Evolutionary conservation across 2,329 filamentous ascomycete genomes (phyloP).

Genomic region (Alternaria hordeiaustralica): DNA sequence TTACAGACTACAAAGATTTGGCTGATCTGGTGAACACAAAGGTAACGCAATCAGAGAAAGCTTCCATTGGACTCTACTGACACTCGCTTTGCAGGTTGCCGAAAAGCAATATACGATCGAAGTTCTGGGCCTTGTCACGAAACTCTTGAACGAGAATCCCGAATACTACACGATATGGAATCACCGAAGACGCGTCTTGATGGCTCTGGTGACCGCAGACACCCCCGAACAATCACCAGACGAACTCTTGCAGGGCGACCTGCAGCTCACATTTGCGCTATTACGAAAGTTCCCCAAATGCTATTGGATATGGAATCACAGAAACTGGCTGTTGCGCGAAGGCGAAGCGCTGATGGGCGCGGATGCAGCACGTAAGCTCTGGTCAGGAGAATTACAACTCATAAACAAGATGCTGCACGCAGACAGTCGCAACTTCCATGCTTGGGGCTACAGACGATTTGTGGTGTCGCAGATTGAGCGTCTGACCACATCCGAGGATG

Average conservation of each 20-base stretch:
- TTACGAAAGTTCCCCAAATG: conserved; percentile 90
- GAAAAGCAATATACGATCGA: conserved; percentile 59
- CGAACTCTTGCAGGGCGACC: conserved; percentile 72
- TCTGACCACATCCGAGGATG: conserved; percentile 23
- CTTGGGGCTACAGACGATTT: conserved; percentile 87
- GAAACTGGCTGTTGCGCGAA: conserved; percentile 81
- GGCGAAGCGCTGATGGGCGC: conserved; percentile 69
- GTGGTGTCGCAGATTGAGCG: conserved; percentile 80
- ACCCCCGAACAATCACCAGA: conserved; percentile 41
- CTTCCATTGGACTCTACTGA: neutral
- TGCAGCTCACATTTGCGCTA: conserved; percentile 82
- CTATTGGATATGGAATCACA: conserved; percentile 99
- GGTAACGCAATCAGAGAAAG: conserved; percentile 50
- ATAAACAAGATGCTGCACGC: conserved; percentile 86
- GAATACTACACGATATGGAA: conserved; percentile 95
- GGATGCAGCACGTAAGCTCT: conserved; percentile 67
- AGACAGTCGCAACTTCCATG: conserved; percentile 93
- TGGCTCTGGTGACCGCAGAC: conserved; percentile 61
- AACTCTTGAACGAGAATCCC: conserved; percentile 76
- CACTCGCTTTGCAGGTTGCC: conserved; percentile 44
- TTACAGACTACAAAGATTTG: conserved; percentile 75
- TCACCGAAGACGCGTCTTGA: conserved; percentile 75
- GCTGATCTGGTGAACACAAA: conserved; percentile 72
- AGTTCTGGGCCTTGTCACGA: conserved; percentile 72
- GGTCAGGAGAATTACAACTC: conserved; percentile 82